phyloP scores from a whole-genome alignment of 257 asterid species.

The Gynochthodes officinalis region DNA sequence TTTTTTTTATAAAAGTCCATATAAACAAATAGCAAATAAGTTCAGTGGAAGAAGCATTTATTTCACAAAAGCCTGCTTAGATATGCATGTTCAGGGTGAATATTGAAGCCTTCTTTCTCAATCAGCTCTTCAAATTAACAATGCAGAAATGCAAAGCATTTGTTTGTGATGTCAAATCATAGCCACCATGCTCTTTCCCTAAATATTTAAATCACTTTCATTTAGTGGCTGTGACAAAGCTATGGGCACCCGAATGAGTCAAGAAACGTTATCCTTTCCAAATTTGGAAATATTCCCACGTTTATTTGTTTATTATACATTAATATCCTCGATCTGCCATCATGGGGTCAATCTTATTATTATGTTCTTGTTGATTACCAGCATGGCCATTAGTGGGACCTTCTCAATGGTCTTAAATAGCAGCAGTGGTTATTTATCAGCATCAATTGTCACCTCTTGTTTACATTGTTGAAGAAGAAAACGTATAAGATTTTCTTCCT shows the following conservation, averaged over 20 bases:
- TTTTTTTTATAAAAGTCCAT: no score
- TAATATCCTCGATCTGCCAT: conserved; percentile 25
- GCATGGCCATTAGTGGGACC: conserved; percentile 12
- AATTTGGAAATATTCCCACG: conserved; percentile 50
- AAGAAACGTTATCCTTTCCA: conserved; percentile 40
- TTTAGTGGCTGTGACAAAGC: conserved; percentile 27
- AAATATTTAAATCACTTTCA: conserved; percentile 7
- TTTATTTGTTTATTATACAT: conserved; percentile 29
- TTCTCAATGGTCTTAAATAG: conserved; percentile 14
- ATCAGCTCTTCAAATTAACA: conserved; percentile 8
- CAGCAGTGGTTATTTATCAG: neutral
- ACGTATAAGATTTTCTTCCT: neutral
- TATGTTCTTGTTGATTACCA: conserved; percentile 4
- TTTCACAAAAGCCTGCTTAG: neutral
- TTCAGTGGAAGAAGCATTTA: conserved; percentile 39
- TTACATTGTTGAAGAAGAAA: neutral
- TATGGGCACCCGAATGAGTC: conserved; percentile 18
- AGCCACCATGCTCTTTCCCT: conserved; percentile 1
- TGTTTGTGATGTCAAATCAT: conserved; percentile 52
- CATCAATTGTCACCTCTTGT: neutral
- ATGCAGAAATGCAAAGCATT: conserved; percentile 10
- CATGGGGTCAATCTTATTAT: conserved; percentile 13
- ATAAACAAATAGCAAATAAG: neutral
- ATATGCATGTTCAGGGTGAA: neutral
- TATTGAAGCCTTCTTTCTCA: conserved; percentile 10